A percentile compares a stretch with the other conserved stretches of the same genome.
Evolutionary conservation across 306 rosid genomes (phyloP).

Genomic region (Medicago ruthenica): DNA sequence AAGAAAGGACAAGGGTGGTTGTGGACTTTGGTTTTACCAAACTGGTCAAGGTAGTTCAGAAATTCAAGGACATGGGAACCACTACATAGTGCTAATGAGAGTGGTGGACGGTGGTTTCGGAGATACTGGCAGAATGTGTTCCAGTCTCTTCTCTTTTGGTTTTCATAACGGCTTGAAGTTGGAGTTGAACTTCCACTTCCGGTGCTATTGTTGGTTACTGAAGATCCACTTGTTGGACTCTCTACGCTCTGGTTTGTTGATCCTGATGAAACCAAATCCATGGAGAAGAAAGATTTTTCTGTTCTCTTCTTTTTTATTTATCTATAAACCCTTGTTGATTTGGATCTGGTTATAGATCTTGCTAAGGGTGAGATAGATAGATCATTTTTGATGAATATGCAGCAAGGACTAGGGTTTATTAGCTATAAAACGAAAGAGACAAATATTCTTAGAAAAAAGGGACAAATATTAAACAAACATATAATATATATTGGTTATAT

Average conservation of each 20-base stretch:
- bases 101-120: constrained; percentile 82
- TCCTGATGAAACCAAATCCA: constrained; percentile 67
- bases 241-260: constrained; percentile 43
- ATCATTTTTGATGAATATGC: no score
- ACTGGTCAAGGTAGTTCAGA: constrained; percentile 89
- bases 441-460: background rate
- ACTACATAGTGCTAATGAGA: constrained; percentile 67
- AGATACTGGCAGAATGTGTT: constrained; percentile 94
- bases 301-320: background rate
- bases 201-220: background rate
- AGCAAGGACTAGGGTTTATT: no score
- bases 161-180: constrained; percentile 92
- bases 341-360: constrained; percentile 43
- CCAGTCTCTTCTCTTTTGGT: constrained; percentile 97
- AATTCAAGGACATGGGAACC: constrained; percentile 89
- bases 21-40: constrained; percentile 94
- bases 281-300: background rate
- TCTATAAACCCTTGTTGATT: background rate
- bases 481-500: background rate
- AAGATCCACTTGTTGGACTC: constrained; percentile 11
- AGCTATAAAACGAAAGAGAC: no score
- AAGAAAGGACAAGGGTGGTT: constrained; percentile 83
- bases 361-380: background rate
- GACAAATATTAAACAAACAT: background rate
- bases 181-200: background rate